A percentile compares a stretch with the other conserved stretches of the same genome.
These are phyloP conservation scores for Fonsecaea erecta DNA, from an alignment of 2,329 filamentous ascomycete species.

Conservation along the genomic window DNA sequence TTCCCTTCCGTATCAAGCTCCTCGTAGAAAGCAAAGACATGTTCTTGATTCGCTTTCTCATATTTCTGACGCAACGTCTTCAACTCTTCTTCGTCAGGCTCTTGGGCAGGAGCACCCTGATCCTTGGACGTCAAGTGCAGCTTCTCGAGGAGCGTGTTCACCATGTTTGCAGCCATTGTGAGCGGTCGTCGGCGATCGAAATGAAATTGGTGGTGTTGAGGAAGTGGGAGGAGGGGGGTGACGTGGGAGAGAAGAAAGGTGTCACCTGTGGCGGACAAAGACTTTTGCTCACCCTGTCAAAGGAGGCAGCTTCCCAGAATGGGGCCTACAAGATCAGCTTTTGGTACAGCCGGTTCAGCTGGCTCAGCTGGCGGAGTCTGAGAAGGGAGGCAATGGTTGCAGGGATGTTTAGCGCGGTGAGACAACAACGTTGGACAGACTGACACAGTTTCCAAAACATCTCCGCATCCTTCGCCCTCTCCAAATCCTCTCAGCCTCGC, in stretches of 20 bases:
- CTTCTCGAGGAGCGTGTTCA: conserved; percentile 56
- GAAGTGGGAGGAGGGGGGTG: neutral
- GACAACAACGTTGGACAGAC: conserved; percentile 15
- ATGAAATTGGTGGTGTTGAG: neutral
- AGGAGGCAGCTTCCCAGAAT: neutral
- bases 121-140: conserved; percentile 46
- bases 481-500: conserved; percentile 26
- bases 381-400: neutral
- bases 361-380: neutral
- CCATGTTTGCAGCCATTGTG: conserved; percentile 50
- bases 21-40: conserved; percentile 88
- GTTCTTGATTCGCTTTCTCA: conserved; percentile 73
- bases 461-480: conserved; percentile 12
- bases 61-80: conserved; percentile 73
- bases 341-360: neutral
- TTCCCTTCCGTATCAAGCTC: conserved; percentile 74
- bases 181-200: conserved; percentile 16
- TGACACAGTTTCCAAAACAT: conserved; percentile 13
- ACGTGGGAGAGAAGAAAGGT: conserved; percentile 4
- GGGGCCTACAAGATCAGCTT: conserved; percentile 10
- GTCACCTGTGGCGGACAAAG: conserved; percentile 12
- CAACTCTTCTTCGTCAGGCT: conserved; percentile 68
- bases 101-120: conserved; percentile 48
- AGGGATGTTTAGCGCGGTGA: conserved; percentile 26
- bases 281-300: conserved; percentile 7